phyloP scores from a whole-genome alignment of 2,329 filamentous ascomycete species.

The Bipolaris victoriae region DNA sequence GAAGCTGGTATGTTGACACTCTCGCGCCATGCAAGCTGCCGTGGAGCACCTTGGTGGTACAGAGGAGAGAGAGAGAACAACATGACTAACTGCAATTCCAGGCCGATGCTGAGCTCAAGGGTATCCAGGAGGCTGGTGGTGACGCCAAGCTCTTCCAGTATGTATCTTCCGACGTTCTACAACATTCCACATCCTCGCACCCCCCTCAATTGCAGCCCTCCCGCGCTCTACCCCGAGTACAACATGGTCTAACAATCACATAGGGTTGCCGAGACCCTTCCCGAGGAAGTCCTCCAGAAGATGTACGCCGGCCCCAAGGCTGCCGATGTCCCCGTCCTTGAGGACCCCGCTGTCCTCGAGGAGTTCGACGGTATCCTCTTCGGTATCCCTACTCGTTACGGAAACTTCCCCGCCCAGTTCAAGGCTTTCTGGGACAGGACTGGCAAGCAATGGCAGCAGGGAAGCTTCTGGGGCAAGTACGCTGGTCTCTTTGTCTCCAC shows the following conservation, averaged over 20 bases:
- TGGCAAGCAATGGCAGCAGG: slow-evolving; percentile 80
- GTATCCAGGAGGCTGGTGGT: slow-evolving; percentile 87
- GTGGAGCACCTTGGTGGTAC: background rate
- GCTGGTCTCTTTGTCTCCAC: slow-evolving; percentile 91
- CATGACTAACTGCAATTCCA: slow-evolving; percentile 43
- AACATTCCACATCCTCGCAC: background rate
- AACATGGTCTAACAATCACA: slow-evolving; percentile 4
- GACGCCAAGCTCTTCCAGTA: slow-evolving; percentile 82
- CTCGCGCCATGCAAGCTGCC: background rate
- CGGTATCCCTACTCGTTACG: slow-evolving; percentile 94
- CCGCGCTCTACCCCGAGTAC: background rate
- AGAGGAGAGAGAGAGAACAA: slow-evolving; percentile 13
- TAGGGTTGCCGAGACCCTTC: slow-evolving; percentile 83
- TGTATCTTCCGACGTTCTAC: slow-evolving; percentile 32
- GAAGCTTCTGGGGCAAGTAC: slow-evolving; percentile 84
- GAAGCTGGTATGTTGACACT: slow-evolving; percentile 36
- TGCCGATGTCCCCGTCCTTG: slow-evolving; percentile 66
- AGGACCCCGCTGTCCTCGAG: slow-evolving; percentile 67
- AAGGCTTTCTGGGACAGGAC: slow-evolving; percentile 93
- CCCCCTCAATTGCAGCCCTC: background rate
- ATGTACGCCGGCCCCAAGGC: slow-evolving; percentile 87
- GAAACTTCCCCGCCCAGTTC: slow-evolving; percentile 97
- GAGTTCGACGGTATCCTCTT: slow-evolving; percentile 88
- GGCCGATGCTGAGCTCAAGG: slow-evolving; percentile 91
- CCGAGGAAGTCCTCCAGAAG: slow-evolving; percentile 81